These are phyloP conservation scores for Amylocarpus encephaloides DNA, from an alignment of 2,329 filamentous ascomycete species.

Conservation along the genomic window DNA sequence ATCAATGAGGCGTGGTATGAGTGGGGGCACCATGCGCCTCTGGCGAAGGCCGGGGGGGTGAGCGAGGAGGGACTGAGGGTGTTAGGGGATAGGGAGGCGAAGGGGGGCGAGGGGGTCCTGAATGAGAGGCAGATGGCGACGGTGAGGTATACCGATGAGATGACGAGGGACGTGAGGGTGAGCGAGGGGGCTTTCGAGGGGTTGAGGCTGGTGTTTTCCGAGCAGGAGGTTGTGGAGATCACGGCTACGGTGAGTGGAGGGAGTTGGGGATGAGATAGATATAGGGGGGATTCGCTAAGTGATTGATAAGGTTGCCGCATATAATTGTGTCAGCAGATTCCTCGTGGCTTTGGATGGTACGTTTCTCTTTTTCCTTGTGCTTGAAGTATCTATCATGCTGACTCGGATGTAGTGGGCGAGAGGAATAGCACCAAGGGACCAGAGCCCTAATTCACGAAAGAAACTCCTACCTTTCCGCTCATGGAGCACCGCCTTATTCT, in stretches of 20 bases:
- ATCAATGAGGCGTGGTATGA: constrained; percentile 81
- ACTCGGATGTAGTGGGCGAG: constrained; percentile 25
- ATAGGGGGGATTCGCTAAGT: neutral
- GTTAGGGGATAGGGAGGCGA: constrained; percentile 26
- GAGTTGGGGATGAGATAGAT: neutral
- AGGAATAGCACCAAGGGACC: constrained; percentile 24
- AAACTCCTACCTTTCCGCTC: too few relatives aligned
- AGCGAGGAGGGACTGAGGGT: constrained; percentile 26
- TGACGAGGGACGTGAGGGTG: constrained; percentile 70
- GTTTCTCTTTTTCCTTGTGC: constrained; percentile 24
- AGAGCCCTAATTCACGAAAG: neutral
- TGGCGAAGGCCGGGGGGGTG: constrained; percentile 31
- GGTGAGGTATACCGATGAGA: constrained; percentile 71
- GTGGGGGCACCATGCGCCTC: constrained; percentile 72
- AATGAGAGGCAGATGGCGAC: constrained; percentile 60
- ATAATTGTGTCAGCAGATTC: constrained; percentile 82
- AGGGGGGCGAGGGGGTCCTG: constrained; percentile 35
- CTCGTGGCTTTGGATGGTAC: constrained; percentile 73
- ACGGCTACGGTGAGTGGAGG: constrained; percentile 58
- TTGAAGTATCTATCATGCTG: neutral
- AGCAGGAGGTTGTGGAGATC: constrained; percentile 73
- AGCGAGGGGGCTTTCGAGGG: constrained; percentile 59
- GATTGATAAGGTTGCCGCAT: constrained; percentile 52
- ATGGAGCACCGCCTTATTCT: too few relatives aligned
- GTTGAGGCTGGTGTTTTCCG: constrained; percentile 55